phyloP scores from a whole-genome alignment of 495 filamentous ascomycete species.

The Mycothermus thermophilus region DNA sequence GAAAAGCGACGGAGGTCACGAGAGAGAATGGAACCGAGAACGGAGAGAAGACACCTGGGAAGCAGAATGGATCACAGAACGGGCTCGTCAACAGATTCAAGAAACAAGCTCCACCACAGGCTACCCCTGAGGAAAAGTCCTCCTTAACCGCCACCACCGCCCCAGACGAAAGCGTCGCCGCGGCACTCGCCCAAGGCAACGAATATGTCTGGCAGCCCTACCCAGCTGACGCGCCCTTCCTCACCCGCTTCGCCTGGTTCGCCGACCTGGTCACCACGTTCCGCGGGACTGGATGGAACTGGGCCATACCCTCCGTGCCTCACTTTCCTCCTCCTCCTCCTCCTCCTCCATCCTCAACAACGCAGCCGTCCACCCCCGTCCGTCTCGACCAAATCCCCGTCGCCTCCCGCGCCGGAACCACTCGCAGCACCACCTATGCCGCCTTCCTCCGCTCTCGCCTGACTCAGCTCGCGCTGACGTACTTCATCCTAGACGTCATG shows the following conservation, averaged over 20 bases:
- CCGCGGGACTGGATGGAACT: constrained; percentile 66
- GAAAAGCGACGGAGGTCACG: background rate
- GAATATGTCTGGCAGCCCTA: constrained; percentile 62
- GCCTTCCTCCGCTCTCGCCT: constrained; percentile 37
- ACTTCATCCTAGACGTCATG: constrained; percentile 51
- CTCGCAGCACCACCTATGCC: constrained; percentile 24
- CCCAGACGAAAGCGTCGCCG: constrained; percentile 17
- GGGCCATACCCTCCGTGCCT: constrained; percentile 8
- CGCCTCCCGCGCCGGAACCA: constrained; percentile 18
- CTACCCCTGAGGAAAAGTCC: too few species aligned
- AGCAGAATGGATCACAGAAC: too few species aligned
- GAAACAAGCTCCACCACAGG: too few species aligned
- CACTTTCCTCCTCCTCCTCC: constrained; percentile 4
- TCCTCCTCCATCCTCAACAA: background rate
- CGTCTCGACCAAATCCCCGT: constrained; percentile 7
- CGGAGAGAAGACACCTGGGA: too few species aligned
- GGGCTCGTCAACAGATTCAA: too few species aligned
- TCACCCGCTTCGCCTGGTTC: constrained; percentile 57
- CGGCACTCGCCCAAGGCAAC: constrained; percentile 10
- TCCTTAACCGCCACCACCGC: constrained; percentile 7
- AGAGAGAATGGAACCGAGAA: background rate
- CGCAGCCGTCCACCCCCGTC: constrained; percentile 1
- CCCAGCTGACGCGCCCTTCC: constrained; percentile 39
- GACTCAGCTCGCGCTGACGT: constrained; percentile 35
- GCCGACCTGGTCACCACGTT: constrained; percentile 54